phyloP scores from a whole-genome alignment of 257 asterid genomes.

The Solanum bulbocastanum region DNA sequence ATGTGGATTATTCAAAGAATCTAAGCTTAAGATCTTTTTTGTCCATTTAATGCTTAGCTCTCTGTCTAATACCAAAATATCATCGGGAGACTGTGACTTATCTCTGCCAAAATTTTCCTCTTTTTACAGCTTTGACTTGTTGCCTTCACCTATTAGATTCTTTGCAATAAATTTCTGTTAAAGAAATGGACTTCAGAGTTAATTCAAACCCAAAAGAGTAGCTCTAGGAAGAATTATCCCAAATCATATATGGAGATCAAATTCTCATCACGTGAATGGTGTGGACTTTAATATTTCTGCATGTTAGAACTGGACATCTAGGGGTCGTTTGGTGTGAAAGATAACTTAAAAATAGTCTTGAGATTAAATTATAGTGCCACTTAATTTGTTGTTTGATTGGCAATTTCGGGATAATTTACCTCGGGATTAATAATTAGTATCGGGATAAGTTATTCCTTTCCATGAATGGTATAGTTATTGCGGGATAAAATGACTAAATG shows the following conservation, averaged over 20 bases:
- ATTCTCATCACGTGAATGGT: background rate
- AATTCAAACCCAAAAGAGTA: background rate
- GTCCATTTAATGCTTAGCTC: background rate
- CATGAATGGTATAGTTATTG: too few relatives aligned
- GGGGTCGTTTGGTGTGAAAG: too few relatives aligned
- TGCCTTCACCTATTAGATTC: background rate
- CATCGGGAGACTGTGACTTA: background rate
- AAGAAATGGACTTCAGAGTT: background rate
- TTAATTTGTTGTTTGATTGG: too few relatives aligned
- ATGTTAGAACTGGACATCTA: background rate
- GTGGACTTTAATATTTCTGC: too few relatives aligned
- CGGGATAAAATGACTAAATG: too few relatives aligned
- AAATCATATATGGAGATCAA: background rate
- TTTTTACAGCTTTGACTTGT: background rate
- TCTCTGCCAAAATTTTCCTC: background rate
- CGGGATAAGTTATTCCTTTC: too few relatives aligned
- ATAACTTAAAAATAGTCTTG: too few relatives aligned
- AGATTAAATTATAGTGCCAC: too few relatives aligned
- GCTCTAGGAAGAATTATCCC: background rate
- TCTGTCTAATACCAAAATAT: background rate
- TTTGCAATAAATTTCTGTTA: background rate
- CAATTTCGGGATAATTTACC: too few relatives aligned
- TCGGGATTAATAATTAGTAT: too few relatives aligned
- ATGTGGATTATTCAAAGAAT: background rate
- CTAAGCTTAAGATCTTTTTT: background rate